Evolutionary conservation across 176 grass and related monocot genomes (phyloP), one percentile per base, ranked within the genome.

Genomic region (Puya raimondii): DNA sequence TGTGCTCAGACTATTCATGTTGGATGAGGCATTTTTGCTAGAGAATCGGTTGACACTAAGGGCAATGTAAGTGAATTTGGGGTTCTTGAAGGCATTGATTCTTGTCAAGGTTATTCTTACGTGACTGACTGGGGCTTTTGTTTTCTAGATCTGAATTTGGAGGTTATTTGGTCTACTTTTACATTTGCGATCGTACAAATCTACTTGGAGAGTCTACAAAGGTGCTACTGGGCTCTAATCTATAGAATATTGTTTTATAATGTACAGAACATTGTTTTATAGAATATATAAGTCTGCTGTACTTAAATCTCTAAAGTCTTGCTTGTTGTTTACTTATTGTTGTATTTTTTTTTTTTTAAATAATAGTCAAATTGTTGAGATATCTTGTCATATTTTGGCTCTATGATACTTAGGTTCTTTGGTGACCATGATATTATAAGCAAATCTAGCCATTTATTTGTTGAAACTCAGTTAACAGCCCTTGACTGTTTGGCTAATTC

Each of bases 131-230:
- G 80, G 50, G 23, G 15, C 51, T 42, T 49, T 42, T 33, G 52
- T 70, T 71, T 82, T 63, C 82, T 85, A 99, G 94, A 91, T 90
- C 89, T 64, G 94, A 99, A 72, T 87, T 99, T 82, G 89, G 87
- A 73, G 89, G 71, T 48, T 83, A 85, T 76, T 78, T 99, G 76
- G 64, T 91, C 51, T 99, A 99, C 64, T 99, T 91, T 83, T 93
- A 90, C 70, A 70, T 99, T 71, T 99, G 87, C 68, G 94, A 99
- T 74, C 82, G 89, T 49, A 93, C 89, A 82, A 70, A 89, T 83
- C 76, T 99, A 58, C 78, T 99, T 2, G 94, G 94, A 75, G 94
- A 99, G 61, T 86, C 94, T 72, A 77, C 64, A 54, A 99, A 99
- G 94, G 94, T 99, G 80, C 67, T 71, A 12, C 33, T 7, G 33